Conservation (phyloP, 805 yeast genomes). For the Cyberlindnera xishuangbannaensis region DNA sequence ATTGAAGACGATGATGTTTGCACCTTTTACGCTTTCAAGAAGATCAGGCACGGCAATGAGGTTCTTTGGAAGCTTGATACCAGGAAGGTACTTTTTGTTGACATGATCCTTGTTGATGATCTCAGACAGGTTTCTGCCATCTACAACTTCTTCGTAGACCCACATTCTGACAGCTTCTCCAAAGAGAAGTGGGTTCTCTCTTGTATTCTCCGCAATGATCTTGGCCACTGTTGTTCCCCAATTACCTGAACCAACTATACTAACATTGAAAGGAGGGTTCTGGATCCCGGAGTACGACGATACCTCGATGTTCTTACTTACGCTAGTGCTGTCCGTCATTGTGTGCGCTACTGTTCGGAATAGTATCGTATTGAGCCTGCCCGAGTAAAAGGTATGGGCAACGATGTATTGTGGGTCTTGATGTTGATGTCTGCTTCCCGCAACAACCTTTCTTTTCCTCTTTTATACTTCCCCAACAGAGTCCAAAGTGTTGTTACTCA, state of each 20-base stretch:
- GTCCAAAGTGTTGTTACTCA: too few species aligned
- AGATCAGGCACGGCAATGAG: conserved; percentile 79
- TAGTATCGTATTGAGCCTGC: too few species aligned
- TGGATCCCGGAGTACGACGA: conserved; percentile 17
- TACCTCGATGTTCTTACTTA: too few species aligned
- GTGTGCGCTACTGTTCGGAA: too few species aligned
- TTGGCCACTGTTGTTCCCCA: conserved; percentile 98
- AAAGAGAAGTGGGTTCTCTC: conserved; percentile 64
- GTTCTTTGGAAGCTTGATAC: conserved; percentile 72
- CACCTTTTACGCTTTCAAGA: conserved; percentile 61
- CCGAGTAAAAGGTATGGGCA: too few species aligned
- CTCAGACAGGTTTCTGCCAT: conserved; percentile 76
- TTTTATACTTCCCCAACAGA: too few species aligned
- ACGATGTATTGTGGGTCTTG: too few species aligned
- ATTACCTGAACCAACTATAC: conserved; percentile 93
- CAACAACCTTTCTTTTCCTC: too few species aligned
- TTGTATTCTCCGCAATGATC: conserved; percentile 82
- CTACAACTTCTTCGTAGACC: conserved; percentile 78
- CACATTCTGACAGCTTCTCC: conserved; percentile 78
- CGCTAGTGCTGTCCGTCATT: too few species aligned
- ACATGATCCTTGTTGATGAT: conserved; percentile 84
- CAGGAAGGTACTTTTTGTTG: conserved; percentile 88
- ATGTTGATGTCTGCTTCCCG: too few species aligned
- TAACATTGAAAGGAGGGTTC: conserved; percentile 41
- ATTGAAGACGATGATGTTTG: conserved; percentile 85